phyloP scores from a whole-genome alignment of 441 rosid species.

The Flueggea neowawraea region DNA sequence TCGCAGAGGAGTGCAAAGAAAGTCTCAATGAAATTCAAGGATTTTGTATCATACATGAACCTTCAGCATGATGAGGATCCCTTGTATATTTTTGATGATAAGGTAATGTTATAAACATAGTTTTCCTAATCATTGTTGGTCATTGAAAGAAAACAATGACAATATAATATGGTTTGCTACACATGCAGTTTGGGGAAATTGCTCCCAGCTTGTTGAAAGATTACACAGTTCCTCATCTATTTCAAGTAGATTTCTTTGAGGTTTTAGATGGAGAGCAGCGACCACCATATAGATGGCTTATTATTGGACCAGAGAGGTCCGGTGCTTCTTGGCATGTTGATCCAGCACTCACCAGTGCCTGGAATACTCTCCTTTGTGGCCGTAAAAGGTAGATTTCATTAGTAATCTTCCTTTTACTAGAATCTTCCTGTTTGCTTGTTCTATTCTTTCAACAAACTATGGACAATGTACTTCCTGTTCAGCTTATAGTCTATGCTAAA shows the following conservation, averaged over 20 bases:
- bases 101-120: constrained; percentile 35
- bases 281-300: constrained; percentile 93
- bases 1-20: constrained; percentile 78
- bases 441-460: no score
- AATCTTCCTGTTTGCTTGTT: no score
- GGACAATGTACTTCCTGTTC: no score
- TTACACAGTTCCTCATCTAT: constrained; percentile 75
- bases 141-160: neutral
- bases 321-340: constrained; percentile 99
- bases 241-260: constrained; percentile 88
- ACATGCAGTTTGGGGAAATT: constrained; percentile 83
- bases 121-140: neutral
- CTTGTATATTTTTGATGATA: constrained; percentile 87
- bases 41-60: constrained; percentile 74
- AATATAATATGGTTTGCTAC: constrained; percentile 3
- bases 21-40: constrained; percentile 73
- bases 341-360: constrained; percentile 98
- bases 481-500: no score
- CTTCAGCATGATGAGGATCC: constrained; percentile 96
- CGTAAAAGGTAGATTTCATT: constrained; percentile 66
- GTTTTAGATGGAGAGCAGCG: constrained; percentile 69
- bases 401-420: neutral
- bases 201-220: constrained; percentile 79
- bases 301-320: constrained; percentile 96
- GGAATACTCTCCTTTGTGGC: constrained; percentile 96